Conservation (phyloP, 2,329 filamentous ascomycete species). For the Verticillium dahliae region DNA sequence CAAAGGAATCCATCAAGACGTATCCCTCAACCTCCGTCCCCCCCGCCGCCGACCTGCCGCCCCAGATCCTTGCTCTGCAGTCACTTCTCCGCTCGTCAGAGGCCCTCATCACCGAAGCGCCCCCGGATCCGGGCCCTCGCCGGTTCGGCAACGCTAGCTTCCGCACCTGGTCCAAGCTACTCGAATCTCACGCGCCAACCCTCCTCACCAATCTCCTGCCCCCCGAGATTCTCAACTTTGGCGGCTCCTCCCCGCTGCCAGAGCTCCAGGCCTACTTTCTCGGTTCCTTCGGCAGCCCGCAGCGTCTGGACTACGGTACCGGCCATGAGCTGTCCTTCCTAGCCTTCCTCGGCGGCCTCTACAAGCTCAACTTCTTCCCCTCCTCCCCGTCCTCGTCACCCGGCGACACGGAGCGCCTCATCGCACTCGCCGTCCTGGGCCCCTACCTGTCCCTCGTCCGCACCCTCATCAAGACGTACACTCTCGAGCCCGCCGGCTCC, state of each 20-base stretch:
- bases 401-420: constrained; percentile 63
- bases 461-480: constrained; percentile 81
- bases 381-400: background rate
- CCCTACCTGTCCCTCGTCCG: constrained; percentile 80
- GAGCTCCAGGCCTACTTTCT: constrained; percentile 58
- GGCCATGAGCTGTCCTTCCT: constrained; percentile 94
- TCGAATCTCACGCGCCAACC: constrained; percentile 52
- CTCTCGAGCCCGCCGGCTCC: constrained; percentile 87
- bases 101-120: constrained; percentile 66
- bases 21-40: constrained; percentile 35
- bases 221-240: constrained; percentile 10
- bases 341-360: constrained; percentile 82
- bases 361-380: constrained; percentile 78
- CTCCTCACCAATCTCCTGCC: constrained; percentile 36
- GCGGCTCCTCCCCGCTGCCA: constrained; percentile 11
- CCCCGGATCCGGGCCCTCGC: constrained; percentile 77
- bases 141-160: constrained; percentile 92
- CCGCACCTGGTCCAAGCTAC: constrained; percentile 69
- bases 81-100: constrained; percentile 59
- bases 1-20: constrained; percentile 36
- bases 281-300: constrained; percentile 79
- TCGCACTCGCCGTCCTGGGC: constrained; percentile 78
- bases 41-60: constrained; percentile 33
- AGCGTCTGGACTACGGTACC: constrained; percentile 90
- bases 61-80: constrained; percentile 58